Evolutionary conservation across 257 asterid species (phyloP), one percentile per base, ranked within the genome.

Genomic region (Anisodus tanguticus): DNA sequence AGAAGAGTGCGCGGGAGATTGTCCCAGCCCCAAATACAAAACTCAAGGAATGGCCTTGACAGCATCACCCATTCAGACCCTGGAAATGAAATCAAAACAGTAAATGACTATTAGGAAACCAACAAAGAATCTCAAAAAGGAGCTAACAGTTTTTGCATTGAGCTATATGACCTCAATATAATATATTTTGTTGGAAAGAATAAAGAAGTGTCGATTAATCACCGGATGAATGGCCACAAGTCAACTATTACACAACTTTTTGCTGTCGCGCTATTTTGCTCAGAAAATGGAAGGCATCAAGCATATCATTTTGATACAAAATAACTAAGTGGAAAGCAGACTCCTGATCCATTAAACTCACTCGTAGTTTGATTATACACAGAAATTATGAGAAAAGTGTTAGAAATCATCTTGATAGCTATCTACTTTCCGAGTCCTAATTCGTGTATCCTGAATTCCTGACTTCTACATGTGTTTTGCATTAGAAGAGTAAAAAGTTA

Each of bases 21-120:
- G 81, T 97, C 99, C 98, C 98, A 97, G 1, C 98, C 98, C 98
- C 97, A 93, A 35, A 97, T 93, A 92, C 94, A 93, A n/a, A 97
- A 97, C 91, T 95, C 98, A 1, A 95, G 93, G 87, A 97, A 97
- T 62, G 98, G 76, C 84, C 98, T 91, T 8, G 95, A 90, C 5
- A 97, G 98, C 83, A 93, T 91, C 86, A 95, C 95, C 92, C 88
- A 86, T 5, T 93, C 85, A 6, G 99, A 93, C 53, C 99, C 99
- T 97, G 90, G 67, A 79, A 62, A 26, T 81, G 82, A 53, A 51
- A 6, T 3, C 49, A 77, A 53, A 77, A 77, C 64, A 53, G n/a
- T 11, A 4, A 53, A 77, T 53, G 82, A 53, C 64, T 53, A 13
- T 6, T 3, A 47, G 7, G 16, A n/a, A 41, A 41, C 45, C 35